Evolutionary conservation across 768 basidiomycete genomes (phyloP).

Genomic region (Kwoniella dendrophila): DNA sequence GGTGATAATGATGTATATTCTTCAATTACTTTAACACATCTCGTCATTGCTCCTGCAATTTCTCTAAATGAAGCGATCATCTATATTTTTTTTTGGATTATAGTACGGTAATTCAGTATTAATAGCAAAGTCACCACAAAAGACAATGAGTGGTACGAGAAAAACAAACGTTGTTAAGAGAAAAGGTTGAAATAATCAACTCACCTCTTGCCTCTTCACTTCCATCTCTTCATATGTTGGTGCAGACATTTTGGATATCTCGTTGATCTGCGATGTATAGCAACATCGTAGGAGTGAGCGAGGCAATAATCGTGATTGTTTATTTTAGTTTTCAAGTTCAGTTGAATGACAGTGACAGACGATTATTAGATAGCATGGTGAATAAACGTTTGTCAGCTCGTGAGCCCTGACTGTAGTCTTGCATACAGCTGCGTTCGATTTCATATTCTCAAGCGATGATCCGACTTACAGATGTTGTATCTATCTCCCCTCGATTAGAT

Average conservation of each 20-base stretch:
- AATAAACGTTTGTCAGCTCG: neutral
- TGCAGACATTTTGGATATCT: constrained; percentile 32
- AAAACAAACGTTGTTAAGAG: neutral
- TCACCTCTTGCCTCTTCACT: constrained; percentile 48
- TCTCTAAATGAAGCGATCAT: constrained; percentile 53
- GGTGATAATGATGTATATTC: constrained; percentile 47
- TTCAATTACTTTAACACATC: constrained; percentile 44
- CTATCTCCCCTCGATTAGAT: neutral
- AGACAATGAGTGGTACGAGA: neutral
- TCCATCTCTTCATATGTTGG: constrained; percentile 52
- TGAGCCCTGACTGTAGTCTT: no score
- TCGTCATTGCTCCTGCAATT: constrained; percentile 48
- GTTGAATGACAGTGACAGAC: no score
- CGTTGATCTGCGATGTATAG: neutral
- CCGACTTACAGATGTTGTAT: constrained; percentile 1
- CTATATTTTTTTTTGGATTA: constrained; percentile 23
- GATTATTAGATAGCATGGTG: neutral
- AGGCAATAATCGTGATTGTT: no score
- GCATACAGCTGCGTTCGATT: no score
- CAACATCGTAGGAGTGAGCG: neutral
- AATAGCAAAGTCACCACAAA: neutral
- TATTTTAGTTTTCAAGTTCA: no score
- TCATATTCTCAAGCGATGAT: neutral
- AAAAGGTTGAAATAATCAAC: constrained; percentile 6
- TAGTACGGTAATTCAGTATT: neutral